phyloP scores from a whole-genome alignment of 176 grass and related monocot genomes.

The Oryza nivara region DNA sequence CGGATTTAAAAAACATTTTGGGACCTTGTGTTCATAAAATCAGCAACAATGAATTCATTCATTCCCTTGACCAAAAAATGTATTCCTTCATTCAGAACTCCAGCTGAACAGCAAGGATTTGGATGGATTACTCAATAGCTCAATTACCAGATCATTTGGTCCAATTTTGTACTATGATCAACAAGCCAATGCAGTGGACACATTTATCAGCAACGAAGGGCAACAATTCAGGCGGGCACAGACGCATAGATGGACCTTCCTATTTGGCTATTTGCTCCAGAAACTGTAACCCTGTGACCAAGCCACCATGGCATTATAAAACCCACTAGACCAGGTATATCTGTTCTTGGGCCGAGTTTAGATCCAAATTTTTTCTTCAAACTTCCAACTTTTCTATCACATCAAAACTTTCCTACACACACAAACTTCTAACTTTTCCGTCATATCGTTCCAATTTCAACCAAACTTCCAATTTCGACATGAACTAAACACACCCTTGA shows the following conservation, averaged over 20 bases:
- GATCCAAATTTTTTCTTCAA: too few relatives aligned
- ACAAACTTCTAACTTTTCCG: too few relatives aligned
- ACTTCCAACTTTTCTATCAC: too few relatives aligned
- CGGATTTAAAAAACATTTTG: not conserved
- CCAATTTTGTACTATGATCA: not conserved
- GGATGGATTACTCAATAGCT: not conserved
- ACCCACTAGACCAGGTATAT: too few relatives aligned
- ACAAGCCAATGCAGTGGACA: not conserved
- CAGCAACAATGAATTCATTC: too few relatives aligned
- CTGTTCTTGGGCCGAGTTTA: too few relatives aligned
- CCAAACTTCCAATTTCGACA: too few relatives aligned
- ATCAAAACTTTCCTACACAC: too few relatives aligned
- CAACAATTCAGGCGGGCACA: not conserved
- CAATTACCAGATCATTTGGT: not conserved
- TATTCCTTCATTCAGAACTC: slow-evolving; percentile 1
- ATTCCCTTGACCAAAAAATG: not conserved
- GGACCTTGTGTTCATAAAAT: not conserved
- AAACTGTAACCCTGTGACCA: not conserved
- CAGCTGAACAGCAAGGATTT: not conserved
- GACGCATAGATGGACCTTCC: not conserved
- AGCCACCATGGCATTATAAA: too few relatives aligned
- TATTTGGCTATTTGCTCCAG: not conserved
- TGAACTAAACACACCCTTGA: too few relatives aligned
- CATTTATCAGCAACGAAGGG: not conserved
- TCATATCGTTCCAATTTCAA: too few relatives aligned